Evolutionary conservation across 345 rosid genomes (phyloP), one percentile per base, ranked within the genome.

Genomic region (Salix arbutifolia): DNA sequence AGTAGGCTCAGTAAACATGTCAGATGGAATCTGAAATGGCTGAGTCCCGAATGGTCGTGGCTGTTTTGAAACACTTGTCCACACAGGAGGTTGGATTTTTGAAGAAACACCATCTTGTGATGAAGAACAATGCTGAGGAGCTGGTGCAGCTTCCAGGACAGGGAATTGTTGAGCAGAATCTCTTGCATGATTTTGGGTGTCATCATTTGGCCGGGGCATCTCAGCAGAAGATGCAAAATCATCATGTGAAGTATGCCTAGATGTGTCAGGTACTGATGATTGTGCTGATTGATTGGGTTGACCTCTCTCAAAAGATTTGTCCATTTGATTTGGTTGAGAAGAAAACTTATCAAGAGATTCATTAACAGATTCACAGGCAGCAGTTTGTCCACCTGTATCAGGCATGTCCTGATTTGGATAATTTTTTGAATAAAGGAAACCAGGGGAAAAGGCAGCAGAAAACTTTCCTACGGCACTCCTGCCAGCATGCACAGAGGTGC

Each of bases 361-460:
- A 79, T 74, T 81, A 61, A 72, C 79, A 53, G 83, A 66, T 69
- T 84, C 86, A 76, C 72, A 74, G 40, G 50, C 65, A 68, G 77
- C 30, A 70, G 71, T 83, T 65, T 74, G 87, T 73, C 79, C 86
- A 81, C 75, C 83, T 69, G 78, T 73, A 85, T 68, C 83, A 75
- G 72, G 58, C 77, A 79, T 78, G 68, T 74, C 84, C 79, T 81
- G 89, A 70, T 74, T 78, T 75, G 83, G 90, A 79, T 82, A 78
- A 77, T 82, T 85, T 83, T 82, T 82, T 52, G 88, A 70, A 83
- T 83, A 81, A 53, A 93, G 83, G 81, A 87, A 87, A 69, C 86
- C 86, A 65, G 91, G 77, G 58, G 82, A 65, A 1, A 79, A 37
- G 71, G 82, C 82, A 21, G 74, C 38, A 73, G 87, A 69, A 56